Conservation (phyloP, 352 stramenopile species). For the Phytophthora gonapodyides region DNA sequence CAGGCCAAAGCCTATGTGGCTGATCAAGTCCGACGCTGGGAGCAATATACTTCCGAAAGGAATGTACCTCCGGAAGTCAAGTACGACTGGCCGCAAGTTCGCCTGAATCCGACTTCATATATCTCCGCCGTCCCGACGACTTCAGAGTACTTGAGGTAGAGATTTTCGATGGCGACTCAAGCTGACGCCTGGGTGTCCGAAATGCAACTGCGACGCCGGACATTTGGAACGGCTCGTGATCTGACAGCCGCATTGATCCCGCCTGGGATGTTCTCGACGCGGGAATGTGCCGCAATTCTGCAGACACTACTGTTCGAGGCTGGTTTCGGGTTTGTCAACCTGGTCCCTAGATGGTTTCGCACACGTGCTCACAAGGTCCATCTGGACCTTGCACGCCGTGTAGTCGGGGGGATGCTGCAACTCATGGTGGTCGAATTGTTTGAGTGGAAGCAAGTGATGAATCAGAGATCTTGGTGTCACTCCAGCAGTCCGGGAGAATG, state of each 20-base stretch:
- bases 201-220: not conserved
- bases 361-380: not conserved
- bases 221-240: not conserved
- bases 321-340: not conserved
- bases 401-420: not conserved
- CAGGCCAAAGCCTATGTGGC: not conserved
- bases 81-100: not conserved
- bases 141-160: not conserved
- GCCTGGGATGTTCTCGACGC: not conserved
- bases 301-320: not conserved
- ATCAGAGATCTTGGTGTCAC: not conserved
- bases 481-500: not conserved
- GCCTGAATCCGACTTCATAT: not conserved
- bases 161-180: not conserved
- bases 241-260: not conserved
- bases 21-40: not conserved
- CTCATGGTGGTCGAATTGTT: not conserved
- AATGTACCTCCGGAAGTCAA: not conserved
- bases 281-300: not conserved
- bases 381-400: not conserved
- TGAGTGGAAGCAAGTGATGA: constrained; percentile 1
- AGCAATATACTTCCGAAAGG: not conserved
- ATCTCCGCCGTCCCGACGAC: not conserved
- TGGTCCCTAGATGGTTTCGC: not conserved
- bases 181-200: not conserved